A percentile compares a stretch with the other conserved stretches of the same genome.
Evolutionary conservation across 768 basidiomycete genomes (phyloP).

Genomic region (Boletus edulis): DNA sequence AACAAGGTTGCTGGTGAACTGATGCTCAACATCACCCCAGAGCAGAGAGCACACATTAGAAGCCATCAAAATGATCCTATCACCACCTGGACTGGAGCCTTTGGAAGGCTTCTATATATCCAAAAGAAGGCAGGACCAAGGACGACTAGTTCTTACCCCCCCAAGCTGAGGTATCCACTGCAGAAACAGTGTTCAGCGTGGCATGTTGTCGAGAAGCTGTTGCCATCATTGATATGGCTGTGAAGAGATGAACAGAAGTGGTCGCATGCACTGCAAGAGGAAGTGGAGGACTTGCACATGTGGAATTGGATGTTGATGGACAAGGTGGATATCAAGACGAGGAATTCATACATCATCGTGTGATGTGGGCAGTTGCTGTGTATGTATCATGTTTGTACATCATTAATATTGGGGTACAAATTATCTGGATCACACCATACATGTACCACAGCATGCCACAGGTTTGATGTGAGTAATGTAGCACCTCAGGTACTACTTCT

Average conservation of each 20-base stretch:
- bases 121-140: not conserved
- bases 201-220: constrained; percentile 38
- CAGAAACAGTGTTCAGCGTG: constrained; percentile 35
- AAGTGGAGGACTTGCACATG: constrained; percentile 50
- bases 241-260: constrained; percentile 44
- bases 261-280: constrained; percentile 36
- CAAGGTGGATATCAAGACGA: constrained; percentile 14
- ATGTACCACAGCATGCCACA: too few species aligned
- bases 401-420: too few species aligned
- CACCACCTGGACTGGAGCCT: too few species aligned
- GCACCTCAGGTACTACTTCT: too few species aligned
- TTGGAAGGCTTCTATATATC: too few species aligned
- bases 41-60: too few species aligned
- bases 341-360: constrained; percentile 30
- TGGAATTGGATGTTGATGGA: constrained; percentile 45
- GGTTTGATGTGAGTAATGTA: too few species aligned
- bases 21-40: too few species aligned
- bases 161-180: not conserved
- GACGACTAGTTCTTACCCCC: constrained; percentile 9
- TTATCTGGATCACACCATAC: not conserved
- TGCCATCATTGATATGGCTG: constrained; percentile 44
- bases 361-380: constrained; percentile 10
- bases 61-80: too few species aligned
- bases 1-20: too few species aligned
- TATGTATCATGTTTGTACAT: too few species aligned